phyloP scores from a whole-genome alignment of 2,329 filamentous ascomycete genomes.

The Thermomyces lanuginosus region DNA sequence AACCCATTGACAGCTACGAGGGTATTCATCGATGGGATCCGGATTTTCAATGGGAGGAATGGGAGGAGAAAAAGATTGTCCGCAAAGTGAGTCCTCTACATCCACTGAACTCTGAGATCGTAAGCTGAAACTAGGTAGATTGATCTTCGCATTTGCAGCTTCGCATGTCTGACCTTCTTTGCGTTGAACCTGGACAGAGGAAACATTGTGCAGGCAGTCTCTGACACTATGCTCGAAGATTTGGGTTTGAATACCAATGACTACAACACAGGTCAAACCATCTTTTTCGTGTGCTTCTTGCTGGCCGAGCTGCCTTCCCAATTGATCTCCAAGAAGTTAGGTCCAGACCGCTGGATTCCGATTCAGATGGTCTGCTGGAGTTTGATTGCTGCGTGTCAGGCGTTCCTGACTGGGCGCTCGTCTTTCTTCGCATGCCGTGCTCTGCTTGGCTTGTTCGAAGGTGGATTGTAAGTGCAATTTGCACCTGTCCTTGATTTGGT shows the following conservation, averaged over 20 bases:
- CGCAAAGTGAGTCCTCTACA: conserved; percentile 16
- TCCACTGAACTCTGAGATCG: neutral
- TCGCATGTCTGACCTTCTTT: conserved; percentile 6
- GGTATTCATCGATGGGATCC: conserved; percentile 34
- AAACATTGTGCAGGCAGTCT: conserved; percentile 5
- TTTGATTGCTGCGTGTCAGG: conserved; percentile 25
- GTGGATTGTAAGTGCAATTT: neutral
- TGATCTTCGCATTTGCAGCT: conserved; percentile 1
- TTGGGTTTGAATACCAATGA: conserved; percentile 9
- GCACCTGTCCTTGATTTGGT: neutral
- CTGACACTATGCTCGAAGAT: conserved; percentile 5
- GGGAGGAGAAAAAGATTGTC: conserved; percentile 26
- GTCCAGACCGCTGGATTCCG: conserved; percentile 43
- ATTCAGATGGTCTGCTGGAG: conserved; percentile 33
- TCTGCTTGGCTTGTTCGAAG: conserved; percentile 31
- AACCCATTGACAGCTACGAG: conserved; percentile 28
- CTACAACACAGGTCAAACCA: conserved; percentile 39
- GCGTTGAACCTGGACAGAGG: conserved; percentile 5
- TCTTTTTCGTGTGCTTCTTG: conserved; percentile 38
- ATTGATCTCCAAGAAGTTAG: conserved; percentile 42
- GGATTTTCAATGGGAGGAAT: conserved; percentile 26
- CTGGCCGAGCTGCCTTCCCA: conserved; percentile 45
- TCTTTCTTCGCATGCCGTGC: conserved; percentile 25
- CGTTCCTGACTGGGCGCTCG: conserved; percentile 28
- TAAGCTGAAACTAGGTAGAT: no score